A percentile compares a stretch with the other conserved stretches of the same genome.
These are phyloP conservation scores for Penicillium cataractarum DNA, from an alignment of 495 filamentous ascomycete genomes.

Conservation along the genomic window DNA sequence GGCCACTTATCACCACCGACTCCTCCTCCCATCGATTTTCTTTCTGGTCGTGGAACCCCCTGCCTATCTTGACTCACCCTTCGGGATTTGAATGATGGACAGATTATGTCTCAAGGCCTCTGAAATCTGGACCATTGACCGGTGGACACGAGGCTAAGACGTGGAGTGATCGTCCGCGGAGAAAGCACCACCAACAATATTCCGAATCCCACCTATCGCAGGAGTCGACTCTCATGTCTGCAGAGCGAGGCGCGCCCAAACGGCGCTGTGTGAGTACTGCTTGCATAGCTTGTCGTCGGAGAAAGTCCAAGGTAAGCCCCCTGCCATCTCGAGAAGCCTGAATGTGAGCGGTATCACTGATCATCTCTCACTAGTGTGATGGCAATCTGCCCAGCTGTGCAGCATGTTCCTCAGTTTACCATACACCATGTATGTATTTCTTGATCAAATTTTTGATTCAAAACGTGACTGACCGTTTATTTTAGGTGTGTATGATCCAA, in stretches of 20 bases:
- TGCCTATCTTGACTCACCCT: background rate
- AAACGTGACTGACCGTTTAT: conserved; percentile 2
- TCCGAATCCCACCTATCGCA: conserved; percentile 18
- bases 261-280: conserved; percentile 91
- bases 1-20: background rate
- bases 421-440: conserved; percentile 61
- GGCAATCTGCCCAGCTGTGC: conserved; percentile 91
- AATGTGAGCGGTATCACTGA: conserved; percentile 17
- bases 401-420: conserved; percentile 93
- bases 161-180: conserved; percentile 30
- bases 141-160: conserved; percentile 35
- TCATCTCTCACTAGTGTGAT: conserved; percentile 65
- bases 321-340: background rate
- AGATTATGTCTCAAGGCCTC: conserved; percentile 9
- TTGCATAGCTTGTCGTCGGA: conserved; percentile 86
- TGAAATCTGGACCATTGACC: conserved; percentile 31
- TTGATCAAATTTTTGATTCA: background rate
- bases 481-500: conserved; percentile 84
- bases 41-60: background rate
- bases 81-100: conserved; percentile 19
- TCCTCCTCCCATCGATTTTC: background rate
- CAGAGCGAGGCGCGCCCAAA: conserved; percentile 57
- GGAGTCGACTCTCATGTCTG: conserved; percentile 29
- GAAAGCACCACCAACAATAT: conserved; percentile 21
- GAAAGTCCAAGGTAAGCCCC: conserved; percentile 75